Percentiles rank a stretch among this genome's conserved stretches.
phyloP scores from a whole-genome alignment of 805 yeast species.

The Tetrapisispora pingtungensis region DNA sequence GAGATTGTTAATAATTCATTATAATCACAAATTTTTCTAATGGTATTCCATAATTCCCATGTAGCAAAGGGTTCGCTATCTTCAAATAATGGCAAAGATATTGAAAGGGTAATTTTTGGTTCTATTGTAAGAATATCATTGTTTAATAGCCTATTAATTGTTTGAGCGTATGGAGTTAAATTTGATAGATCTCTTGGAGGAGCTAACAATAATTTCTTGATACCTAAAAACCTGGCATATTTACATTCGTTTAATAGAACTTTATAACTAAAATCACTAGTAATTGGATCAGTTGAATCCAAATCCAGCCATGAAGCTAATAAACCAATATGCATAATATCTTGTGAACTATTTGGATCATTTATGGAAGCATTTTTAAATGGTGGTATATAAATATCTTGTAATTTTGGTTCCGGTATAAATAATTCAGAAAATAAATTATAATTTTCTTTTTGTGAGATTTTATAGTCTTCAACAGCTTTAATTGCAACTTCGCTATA shows the following conservation, averaged over 20 bases:
- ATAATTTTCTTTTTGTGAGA: background rate
- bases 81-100: slow-evolving; percentile 42
- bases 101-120: slow-evolving; percentile 31
- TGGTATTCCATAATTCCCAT: slow-evolving; percentile 69
- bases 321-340: slow-evolving; percentile 39
- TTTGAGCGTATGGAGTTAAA: slow-evolving; percentile 40
- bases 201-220: slow-evolving; percentile 45
- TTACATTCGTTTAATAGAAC: slow-evolving; percentile 49
- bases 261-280: slow-evolving; percentile 46
- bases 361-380: slow-evolving; percentile 5
- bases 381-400: slow-evolving; percentile 28
- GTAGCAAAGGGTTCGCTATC: slow-evolving; percentile 46
- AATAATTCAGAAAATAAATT: slow-evolving; percentile 7
- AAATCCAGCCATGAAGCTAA: slow-evolving; percentile 63
- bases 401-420: slow-evolving; percentile 26
- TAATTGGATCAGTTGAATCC: slow-evolving; percentile 40
- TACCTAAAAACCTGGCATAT: slow-evolving; percentile 50
- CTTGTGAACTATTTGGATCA: slow-evolving; percentile 4
- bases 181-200: slow-evolving; percentile 54
- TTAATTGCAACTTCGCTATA: slow-evolving; percentile 37
- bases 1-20: slow-evolving; percentile 55
- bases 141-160: slow-evolving; percentile 25
- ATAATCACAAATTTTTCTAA: slow-evolving; percentile 46
- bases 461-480: slow-evolving; percentile 15
- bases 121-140: slow-evolving; percentile 16